Evolutionary conservation across 1,139 yeast genomes (phyloP), one percentile per base, ranked within the genome.

Genomic region (Suhomyces bokatorum): DNA sequence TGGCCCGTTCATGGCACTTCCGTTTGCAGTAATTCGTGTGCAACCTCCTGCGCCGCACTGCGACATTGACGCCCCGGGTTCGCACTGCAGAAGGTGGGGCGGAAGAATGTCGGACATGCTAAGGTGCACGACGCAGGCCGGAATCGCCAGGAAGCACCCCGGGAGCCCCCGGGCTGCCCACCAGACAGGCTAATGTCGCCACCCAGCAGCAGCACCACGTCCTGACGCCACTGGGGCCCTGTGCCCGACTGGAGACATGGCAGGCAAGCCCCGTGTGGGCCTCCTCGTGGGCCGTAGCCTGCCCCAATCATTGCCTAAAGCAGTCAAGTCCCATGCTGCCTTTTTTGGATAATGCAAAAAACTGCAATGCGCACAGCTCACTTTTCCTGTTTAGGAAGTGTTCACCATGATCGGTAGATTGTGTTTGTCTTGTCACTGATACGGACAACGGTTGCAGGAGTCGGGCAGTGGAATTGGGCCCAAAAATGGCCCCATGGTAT

Each of bases 301-400:
- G 36, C 26, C 24, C 26, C 36, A 24, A 24, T 27, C 13, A 46
- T 43, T 46, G 14, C 47, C 47, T 33, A 32, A 40, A 28, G 17
- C 31, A 42, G 49, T 28, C 41, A 35, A 30, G 20, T 6, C 34
- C 24, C 15, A 26, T 28, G 13, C 36, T 46, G 39, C 47, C 45
- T 26, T 40, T 42, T 36, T 15, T 32, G 43, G 48, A 28, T 33
- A 39, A 39, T 39, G 39, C 39, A 28, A 14, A 26, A 14, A 26
- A 24, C 36, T 26, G 37, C 38, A 32, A 15, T 11, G 42, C 44
- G 47, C 47, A 44, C 40, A 37, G 45, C 43, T 44, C 39, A 44
- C 45, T 39, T 44, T 46, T 13, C 49, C 47, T 32, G 26, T 24
- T 46, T 40, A 39, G 49, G 49, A 40, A 46, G 42, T 38, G 43